Evolutionary conservation across 345 rosid genomes (phyloP).

Genomic region (Zanthoxylum bungeanum): DNA sequence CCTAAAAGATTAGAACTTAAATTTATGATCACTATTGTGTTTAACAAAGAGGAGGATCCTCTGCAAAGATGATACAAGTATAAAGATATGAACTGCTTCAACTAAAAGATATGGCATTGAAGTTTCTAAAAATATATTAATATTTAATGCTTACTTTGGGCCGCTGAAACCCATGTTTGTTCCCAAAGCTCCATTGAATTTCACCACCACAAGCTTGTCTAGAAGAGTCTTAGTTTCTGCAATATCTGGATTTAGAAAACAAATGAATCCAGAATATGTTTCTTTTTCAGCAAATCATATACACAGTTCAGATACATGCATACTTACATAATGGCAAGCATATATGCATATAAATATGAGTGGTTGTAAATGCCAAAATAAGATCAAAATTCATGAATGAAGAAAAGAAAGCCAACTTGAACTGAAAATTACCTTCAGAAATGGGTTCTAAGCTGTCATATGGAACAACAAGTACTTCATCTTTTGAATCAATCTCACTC

Average conservation of each 20-base stretch:
- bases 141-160: slow-evolving; percentile 39
- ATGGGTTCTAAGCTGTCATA: slow-evolving; percentile 32
- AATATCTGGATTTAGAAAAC: slow-evolving; percentile 27
- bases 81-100: neutral
- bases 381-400: slow-evolving; percentile 1
- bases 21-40: neutral
- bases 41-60: neutral
- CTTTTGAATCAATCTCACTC: slow-evolving; percentile 19
- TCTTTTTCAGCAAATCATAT: neutral
- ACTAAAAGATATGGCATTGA: slow-evolving; percentile 4
- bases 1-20: neutral
- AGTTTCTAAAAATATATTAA: too few relatives aligned
- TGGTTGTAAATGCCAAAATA: neutral
- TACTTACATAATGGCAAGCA: neutral
- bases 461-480: slow-evolving; percentile 43
- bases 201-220: slow-evolving; percentile 58
- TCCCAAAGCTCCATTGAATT: slow-evolving; percentile 37
- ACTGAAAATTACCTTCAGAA: slow-evolving; percentile 31
- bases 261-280: neutral
- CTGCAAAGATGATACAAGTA: neutral
- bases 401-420: neutral
- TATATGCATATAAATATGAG: neutral
- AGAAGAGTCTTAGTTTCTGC: slow-evolving; percentile 38
- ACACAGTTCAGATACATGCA: neutral
- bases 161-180: slow-evolving; percentile 42